Evolutionary conservation across 306 rosid species (phyloP).

Genomic region (Prunus fruticosa): DNA sequence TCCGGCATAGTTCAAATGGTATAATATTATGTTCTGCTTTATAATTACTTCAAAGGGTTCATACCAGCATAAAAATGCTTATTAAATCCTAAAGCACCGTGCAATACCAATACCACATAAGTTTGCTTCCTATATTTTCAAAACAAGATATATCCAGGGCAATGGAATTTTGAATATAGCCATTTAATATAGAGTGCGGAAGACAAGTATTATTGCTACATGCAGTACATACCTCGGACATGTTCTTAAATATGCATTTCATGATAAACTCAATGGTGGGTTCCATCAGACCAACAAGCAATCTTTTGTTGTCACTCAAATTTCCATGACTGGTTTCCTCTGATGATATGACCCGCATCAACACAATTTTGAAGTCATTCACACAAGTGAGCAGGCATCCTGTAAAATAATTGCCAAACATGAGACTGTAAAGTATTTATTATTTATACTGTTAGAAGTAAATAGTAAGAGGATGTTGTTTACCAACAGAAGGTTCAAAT

Average conservation of each 20-base stretch:
- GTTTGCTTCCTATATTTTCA: neutral
- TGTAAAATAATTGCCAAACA: constrained; percentile 41
- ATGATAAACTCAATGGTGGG: constrained; percentile 83
- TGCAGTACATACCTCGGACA: constrained; percentile 57
- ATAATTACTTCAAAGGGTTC: constrained; percentile 1
- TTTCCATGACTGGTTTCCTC: constrained; percentile 38
- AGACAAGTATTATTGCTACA: constrained; percentile 8
- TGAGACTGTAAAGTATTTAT: constrained; percentile 13
- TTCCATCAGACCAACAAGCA: constrained; percentile 65
- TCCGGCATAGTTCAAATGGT: neutral
- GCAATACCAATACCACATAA: neutral
- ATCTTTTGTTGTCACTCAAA: constrained; percentile 35
- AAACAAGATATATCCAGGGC: neutral
- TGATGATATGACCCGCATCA: constrained; percentile 43
- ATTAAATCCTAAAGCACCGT: neutral
- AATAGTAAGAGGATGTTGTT: constrained; percentile 3
- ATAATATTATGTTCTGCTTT: neutral
- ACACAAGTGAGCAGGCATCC: constrained; percentile 70
- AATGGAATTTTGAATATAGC: constrained; percentile 18
- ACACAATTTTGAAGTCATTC: constrained; percentile 55
- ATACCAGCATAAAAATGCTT: constrained; percentile 3
- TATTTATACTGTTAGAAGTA: constrained; percentile 14
- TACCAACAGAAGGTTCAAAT: neutral
- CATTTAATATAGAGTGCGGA: neutral
- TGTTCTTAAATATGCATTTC: constrained; percentile 63